Conservation (phyloP, 202 grass and related monocot species). For the Zizania palustris region DNA sequence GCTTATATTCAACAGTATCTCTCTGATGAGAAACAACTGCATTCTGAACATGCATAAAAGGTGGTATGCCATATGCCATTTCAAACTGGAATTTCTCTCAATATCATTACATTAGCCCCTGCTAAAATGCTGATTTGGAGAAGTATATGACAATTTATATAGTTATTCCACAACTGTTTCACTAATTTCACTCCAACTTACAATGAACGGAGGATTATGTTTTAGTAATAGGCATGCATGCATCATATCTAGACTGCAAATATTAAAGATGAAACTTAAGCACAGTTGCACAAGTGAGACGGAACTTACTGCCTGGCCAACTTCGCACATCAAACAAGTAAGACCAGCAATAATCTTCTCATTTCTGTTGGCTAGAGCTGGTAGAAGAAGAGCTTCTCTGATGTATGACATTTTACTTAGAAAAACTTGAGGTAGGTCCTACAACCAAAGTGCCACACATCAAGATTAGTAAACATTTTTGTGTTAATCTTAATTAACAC, state of each 20-base stretch:
- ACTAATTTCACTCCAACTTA: constrained; percentile 10
- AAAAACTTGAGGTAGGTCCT: constrained; percentile 84
- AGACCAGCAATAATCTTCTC: constrained; percentile 85
- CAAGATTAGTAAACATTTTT: constrained; percentile 2
- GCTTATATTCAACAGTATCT: constrained; percentile 7
- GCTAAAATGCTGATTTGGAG: background rate
- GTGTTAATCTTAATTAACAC: background rate
- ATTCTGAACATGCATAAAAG: constrained; percentile 8
- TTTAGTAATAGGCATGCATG: background rate
- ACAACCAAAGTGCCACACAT: constrained; percentile 36
- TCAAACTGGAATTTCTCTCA: background rate
- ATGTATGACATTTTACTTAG: constrained; percentile 84
- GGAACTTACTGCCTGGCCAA: constrained; percentile 85
- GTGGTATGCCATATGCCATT: background rate
- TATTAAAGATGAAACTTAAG: constrained; percentile 7
- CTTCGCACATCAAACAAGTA: constrained; percentile 86
- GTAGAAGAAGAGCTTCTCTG: constrained; percentile 79
- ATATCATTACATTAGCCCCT: background rate
- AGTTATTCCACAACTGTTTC: constrained; percentile 4
- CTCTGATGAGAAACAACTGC: background rate
- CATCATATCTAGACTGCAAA: constrained; percentile 17
- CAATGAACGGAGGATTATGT: background rate
- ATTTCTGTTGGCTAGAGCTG: constrained; percentile 73
- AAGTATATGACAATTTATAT: background rate
- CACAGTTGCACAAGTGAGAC: constrained; percentile 12